Base-by-base conservation (phyloP, 371 early-diverging fungal species). In the Actinomucor elegans region DNA sequence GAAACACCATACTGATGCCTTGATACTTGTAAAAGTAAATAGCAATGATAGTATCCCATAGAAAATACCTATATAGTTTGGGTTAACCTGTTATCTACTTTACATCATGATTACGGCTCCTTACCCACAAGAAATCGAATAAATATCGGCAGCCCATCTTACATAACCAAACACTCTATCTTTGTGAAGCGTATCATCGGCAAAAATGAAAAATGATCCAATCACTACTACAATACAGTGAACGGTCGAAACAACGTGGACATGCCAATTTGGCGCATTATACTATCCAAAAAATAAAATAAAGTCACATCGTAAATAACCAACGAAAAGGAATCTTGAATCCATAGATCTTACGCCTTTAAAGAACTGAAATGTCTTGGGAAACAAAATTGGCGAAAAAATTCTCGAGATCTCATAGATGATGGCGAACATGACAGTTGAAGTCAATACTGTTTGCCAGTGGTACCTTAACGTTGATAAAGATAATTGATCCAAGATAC, bases 1-100 rank as follows among this genome's bases (percentile, higher is more conserved):
- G 97, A 23, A 91, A 63, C 6, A 91, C 86, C 77, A 96, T 94
- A 10, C 90, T 90, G 6, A 86, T 42, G 10, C 94, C 94, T 55
- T 83, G 83, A 52, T 86, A 71, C 48, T 82, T 80, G 37, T 84
- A 54, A 47, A 91, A 82, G 49, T 79, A 76, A 26, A 92, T 52
- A n/a, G 84, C 88, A 26, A 87, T 71, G 41, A 86, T 50, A 0
- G 85, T 79, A 71, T 97, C 97, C 96, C 96, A 97, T 40, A 94
- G 50, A 69, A 96, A 96, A 71, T 94, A 96, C 8, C 94, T 43
- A 31, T 31, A 23, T 6, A 55, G n/a, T 20, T 5, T 47, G 4
- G 28, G 23, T 41, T 26, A 15, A 26, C 8, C 27, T 26, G 12
- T 41, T 11, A 24, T 32, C 10, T 51, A 14, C 15, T 31, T 34